Evolutionary conservation across 441 rosid species (phyloP).

Genomic region (Theobroma grandiflorum): DNA sequence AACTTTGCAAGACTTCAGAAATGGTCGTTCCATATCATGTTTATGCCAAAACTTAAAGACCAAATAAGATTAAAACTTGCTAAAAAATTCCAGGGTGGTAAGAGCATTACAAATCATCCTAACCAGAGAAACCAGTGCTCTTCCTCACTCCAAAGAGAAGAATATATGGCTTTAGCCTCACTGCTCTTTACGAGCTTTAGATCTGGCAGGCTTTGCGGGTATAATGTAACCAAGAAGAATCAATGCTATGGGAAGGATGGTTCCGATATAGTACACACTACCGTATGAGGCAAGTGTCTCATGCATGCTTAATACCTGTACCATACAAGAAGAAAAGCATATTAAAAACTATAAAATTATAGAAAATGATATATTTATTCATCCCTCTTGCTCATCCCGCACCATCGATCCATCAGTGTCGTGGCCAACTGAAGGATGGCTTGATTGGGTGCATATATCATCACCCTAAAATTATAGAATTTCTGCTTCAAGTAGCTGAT

Average conservation of each 20-base stretch:
- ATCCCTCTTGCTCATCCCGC: not conserved
- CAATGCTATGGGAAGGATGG: conserved; percentile 65
- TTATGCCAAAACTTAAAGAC: not conserved
- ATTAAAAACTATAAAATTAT: not conserved
- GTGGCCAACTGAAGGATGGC: not conserved
- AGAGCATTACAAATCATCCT: conserved; percentile 15
- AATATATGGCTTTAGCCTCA: conserved; percentile 31
- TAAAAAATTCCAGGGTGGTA: not conserved
- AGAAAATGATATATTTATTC: not conserved
- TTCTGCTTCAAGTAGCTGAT: not conserved
- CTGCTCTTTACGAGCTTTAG: conserved; percentile 70
- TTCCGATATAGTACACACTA: conserved; percentile 86
- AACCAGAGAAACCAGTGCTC: not conserved
- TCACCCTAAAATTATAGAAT: not conserved
- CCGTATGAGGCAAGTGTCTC: conserved; percentile 74
- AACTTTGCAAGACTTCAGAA: not conserved
- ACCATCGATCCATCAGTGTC: not conserved
- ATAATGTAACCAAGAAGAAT: conserved; percentile 67
- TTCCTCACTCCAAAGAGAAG: not conserved
- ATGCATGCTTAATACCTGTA: conserved; percentile 79
- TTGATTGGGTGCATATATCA: not conserved
- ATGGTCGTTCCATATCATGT: not conserved
- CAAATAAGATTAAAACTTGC: not conserved
- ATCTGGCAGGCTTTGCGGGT: conserved; percentile 69
- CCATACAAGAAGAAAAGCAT: conserved; percentile 17